Evolutionary conservation across 2,329 filamentous ascomycete genomes (phyloP).

Genomic region (Fusarium kyushuense): DNA sequence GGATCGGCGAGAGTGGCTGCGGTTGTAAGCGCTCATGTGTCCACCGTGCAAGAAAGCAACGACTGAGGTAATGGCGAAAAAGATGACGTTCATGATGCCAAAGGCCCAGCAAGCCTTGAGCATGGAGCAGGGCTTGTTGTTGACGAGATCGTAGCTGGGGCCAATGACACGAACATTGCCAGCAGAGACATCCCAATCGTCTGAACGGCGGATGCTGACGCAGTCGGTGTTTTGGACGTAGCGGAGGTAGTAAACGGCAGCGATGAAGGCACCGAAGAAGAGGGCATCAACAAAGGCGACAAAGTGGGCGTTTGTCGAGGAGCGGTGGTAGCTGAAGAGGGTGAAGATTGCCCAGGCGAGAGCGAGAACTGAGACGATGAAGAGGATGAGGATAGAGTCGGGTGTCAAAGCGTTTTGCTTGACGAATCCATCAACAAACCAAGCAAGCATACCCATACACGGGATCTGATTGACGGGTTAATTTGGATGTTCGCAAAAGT

Average conservation of each 20-base stretch:
- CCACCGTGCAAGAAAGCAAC: conserved; percentile 73
- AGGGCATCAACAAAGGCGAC: conserved; percentile 70
- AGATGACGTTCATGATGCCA: conserved; percentile 86
- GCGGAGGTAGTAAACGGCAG: conserved; percentile 69
- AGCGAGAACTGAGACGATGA: conserved; percentile 74
- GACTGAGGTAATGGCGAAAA: conserved; percentile 82
- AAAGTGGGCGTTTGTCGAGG: conserved; percentile 70
- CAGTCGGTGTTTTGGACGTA: conserved; percentile 75
- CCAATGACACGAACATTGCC: conserved; percentile 70
- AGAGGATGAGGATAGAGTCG: conserved; percentile 72
- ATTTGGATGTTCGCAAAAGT: not conserved
- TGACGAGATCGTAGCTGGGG: conserved; percentile 63
- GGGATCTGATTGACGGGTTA: conserved; percentile 63
- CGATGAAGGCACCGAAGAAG: conserved; percentile 74
- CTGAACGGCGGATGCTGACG: conserved; percentile 64
- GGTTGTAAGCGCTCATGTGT: conserved; percentile 60
- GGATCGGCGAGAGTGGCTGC: conserved; percentile 49
- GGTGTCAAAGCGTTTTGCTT: conserved; percentile 69
- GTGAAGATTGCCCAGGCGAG: conserved; percentile 74
- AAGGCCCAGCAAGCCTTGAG: conserved; percentile 91
- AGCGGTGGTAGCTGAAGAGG: conserved; percentile 75
- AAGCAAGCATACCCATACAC: conserved; percentile 74
- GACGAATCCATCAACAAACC: conserved; percentile 72
- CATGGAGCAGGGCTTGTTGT: conserved; percentile 88
- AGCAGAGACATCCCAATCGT: conserved; percentile 68